Evolutionary conservation across 2,329 filamentous ascomycete species (phyloP), one percentile per base, ranked within the genome.

Genomic region (Huntiella bhutanensis): DNA sequence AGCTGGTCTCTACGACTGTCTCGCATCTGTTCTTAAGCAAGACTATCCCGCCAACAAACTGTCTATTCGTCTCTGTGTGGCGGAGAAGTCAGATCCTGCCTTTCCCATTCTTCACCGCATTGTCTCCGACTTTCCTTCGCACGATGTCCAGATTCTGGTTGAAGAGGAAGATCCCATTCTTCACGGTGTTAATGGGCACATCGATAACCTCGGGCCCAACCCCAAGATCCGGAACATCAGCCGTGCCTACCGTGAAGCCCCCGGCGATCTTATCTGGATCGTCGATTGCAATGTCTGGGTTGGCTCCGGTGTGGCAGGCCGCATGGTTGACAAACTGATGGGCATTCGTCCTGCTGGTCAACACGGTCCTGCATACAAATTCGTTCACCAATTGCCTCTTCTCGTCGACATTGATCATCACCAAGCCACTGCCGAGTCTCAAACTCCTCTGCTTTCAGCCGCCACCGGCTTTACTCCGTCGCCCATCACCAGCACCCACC

Each of bases 221-320:
- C 91, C 91, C n/a, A 98, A 98, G 66, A 92, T 98, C 54, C 72
- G 91, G 43, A 98, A 98, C 59, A 84, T 96, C 69, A 95, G 87
- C 59, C 75, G 85, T 38, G 87, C 85, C 2, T 98, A 95, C 58
- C 69, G 86, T 22, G 87, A 96, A 57, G 84, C 86, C 1, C 79
- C 80, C 52, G 80, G 82, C 1, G 86, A 95, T 57, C 71, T 96
- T 19, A 70, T 98, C 16, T 98, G 91, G 91, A 79, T 95, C 43
- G 73, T 93, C 15, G 91, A 98, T 62, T 95, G 87, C 65, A 98
- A 98, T 57, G 77, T 98, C 44, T 98, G 92, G 91, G 71, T 95
- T 33, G 76, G 76, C 4, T 75, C 68, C 38, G 82, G 82, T 8
- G 83, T 85, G 1, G 76, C 82, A 41, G 85, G 82, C 0, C 75